phyloP scores from a whole-genome alignment of 2,329 filamentous ascomycete genomes.

The Phoma sp. region DNA sequence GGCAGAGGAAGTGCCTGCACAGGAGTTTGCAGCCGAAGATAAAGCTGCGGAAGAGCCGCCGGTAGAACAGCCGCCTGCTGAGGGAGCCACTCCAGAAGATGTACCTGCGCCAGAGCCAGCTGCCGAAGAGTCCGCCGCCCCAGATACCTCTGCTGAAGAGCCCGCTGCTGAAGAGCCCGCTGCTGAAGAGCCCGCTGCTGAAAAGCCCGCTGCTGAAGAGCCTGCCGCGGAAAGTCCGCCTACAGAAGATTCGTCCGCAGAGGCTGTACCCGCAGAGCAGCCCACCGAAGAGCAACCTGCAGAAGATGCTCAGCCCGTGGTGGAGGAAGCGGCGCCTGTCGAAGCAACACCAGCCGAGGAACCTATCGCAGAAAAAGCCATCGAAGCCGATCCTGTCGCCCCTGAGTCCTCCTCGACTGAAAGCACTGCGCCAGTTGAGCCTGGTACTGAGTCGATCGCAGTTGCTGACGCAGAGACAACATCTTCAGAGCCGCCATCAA shows the following conservation, averaged over 20 bases:
- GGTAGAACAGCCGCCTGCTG: no score
- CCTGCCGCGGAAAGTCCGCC: no score
- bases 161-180: no score
- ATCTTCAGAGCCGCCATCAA: neutral
- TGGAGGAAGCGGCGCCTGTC: neutral
- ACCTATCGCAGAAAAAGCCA: neutral
- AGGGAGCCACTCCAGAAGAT: no score
- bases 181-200: no score
- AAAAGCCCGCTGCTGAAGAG: no score
- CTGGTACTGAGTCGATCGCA: neutral
- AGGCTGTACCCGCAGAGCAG: neutral
- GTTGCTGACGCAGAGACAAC: neutral
- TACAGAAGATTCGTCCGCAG: no score
- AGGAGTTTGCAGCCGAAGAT: no score
- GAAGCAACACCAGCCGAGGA: neutral
- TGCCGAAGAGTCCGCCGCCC: neutral
- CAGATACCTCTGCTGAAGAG: neutral
- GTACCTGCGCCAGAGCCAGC: no score
- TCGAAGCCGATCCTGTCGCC: neutral
- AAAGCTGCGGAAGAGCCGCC: no score
- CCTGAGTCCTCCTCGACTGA: neutral
- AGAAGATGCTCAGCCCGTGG: neutral
- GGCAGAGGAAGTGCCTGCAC: no score
- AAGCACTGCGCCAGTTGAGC: constrained; percentile 1
- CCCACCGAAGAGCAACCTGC: neutral